Evolutionary conservation across 306 rosid genomes (phyloP), one percentile per base, ranked within the genome.

Genomic region (Dryas drummondii): DNA sequence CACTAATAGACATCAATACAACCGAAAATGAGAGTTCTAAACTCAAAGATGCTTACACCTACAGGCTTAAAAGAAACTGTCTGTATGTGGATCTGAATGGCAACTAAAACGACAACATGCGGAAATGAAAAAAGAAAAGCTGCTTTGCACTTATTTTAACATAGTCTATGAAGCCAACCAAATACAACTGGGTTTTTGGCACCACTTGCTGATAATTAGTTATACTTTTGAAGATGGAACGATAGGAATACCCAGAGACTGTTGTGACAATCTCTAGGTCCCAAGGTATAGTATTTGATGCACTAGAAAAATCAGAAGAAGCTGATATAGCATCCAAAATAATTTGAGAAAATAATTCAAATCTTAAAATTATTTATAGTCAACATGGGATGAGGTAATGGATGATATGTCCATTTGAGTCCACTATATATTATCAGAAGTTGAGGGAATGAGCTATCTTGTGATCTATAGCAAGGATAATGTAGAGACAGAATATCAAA

Each of bases 1-100:
- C 98, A 62, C 98, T 94, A 88, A 83, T 72, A 62, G 80, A 80
- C 72, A 87, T 72, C 76, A 84, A 17, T 22, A 22, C 41, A 75
- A 86, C 52, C 75, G 65, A 78, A 58, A 41, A 58, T 58, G 40
- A 58, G 14, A 58, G 26, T 58, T 26, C 41, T 58, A 27, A 11
- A 12, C 63, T 22, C 41, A 58, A 58, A 26, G 41, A 26, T 26
- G 37, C 63, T 58, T 58, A 58, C 4, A 22, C 40, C 40, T 19
- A 26, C 26, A 58, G 5, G 41, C 63, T 52, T 6, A 14, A 22
- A 66, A 19, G 40, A 16, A 26, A 66, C 54, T 17, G n/a, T 66
- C 40, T 15, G 5, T 41, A 6, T 49, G 22, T 41, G 4, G 26
- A 46, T 4, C 32, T 49, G 59, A 68, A 26, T n/a, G 16, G 19